Conservation (phyloP, 163 green algal species). For the Scenedesmus sp. region DNA sequence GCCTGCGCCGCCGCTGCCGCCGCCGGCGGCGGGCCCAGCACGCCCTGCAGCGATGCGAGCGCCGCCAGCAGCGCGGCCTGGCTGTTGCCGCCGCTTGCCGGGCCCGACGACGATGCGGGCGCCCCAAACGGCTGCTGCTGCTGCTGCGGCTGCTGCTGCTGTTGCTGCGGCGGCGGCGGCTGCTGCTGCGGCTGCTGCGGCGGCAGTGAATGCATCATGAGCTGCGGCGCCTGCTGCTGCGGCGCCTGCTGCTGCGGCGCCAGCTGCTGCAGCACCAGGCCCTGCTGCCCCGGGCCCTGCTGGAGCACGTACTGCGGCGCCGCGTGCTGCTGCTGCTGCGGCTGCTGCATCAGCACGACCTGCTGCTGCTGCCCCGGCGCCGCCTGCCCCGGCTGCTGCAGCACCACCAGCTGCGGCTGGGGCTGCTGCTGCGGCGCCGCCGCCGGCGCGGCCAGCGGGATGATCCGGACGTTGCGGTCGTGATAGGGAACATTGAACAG, state of each 20-base stretch:
- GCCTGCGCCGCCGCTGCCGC: neutral
- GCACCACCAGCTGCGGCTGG: neutral
- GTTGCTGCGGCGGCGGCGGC: neutral
- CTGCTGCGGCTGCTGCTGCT: no score
- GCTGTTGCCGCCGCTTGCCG: conserved; percentile 5
- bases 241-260: neutral
- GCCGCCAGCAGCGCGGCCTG: conserved; percentile 23
- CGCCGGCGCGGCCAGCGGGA: conserved; percentile 11
- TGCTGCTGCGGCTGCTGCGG: neutral
- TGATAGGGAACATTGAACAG: conserved; percentile 28
- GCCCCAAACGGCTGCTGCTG: neutral
- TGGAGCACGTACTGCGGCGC: neutral
- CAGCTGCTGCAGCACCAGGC: no score
- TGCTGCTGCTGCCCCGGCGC: conserved; percentile 1
- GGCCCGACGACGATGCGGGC: neutral
- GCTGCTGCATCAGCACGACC: neutral
- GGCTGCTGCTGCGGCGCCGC: neutral
- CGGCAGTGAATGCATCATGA: no score
- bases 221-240: no score
- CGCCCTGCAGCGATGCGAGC: neutral
- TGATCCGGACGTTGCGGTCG: conserved; percentile 23
- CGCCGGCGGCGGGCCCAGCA: neutral
- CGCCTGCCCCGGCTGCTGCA: neutral
- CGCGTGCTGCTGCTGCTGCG: neutral
- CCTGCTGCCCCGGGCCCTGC: no score